phyloP scores from a whole-genome alignment of 495 filamentous ascomycete species.

The Pyrenula aspistea region DNA sequence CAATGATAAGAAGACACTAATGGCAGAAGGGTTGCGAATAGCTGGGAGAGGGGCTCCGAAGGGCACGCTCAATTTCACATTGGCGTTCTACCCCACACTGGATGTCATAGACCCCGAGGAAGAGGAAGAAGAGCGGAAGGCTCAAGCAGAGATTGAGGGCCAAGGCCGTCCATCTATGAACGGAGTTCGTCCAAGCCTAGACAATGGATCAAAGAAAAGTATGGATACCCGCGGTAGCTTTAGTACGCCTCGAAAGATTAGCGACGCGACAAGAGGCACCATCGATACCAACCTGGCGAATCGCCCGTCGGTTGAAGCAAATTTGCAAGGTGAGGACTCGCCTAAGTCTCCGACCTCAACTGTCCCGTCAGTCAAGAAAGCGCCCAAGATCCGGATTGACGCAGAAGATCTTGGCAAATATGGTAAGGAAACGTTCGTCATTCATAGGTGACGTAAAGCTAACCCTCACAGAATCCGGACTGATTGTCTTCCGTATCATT shows the following conservation, averaged over 20 bases:
- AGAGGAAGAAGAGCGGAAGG: conserved; percentile 53
- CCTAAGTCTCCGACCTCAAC: conserved; percentile 21
- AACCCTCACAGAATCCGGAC: conserved; percentile 56
- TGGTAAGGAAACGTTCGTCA: conserved; percentile 30
- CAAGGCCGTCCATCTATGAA: conserved; percentile 13
- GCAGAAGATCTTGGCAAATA: conserved; percentile 70
- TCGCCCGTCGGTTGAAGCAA: conserved; percentile 1
- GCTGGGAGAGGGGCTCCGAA: conserved; percentile 57
- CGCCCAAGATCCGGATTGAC: conserved; percentile 65
- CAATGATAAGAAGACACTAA: conserved; percentile 60
- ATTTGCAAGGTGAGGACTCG: conserved; percentile 8
- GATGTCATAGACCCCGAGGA: conserved; percentile 87
- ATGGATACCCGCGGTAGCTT: conserved; percentile 12
- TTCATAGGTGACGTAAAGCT: conserved; percentile 12
- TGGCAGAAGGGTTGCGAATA: conserved; percentile 49
- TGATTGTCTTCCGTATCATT: conserved; percentile 89
- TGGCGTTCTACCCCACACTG: conserved; percentile 80
- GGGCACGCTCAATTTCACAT: conserved; percentile 72
- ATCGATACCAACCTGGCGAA: conserved; percentile 18
- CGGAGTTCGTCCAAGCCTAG: conserved; percentile 17
- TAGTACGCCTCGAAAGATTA: conserved; percentile 17
- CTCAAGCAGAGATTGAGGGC: conserved; percentile 25
- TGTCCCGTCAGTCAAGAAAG: conserved; percentile 32
- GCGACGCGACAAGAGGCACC: conserved; percentile 17
- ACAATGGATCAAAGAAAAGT: conserved; percentile 18